These are phyloP conservation scores for Haplosporangium gracile DNA, from an alignment of 192 early-diverging fungal genomes.

Conservation along the genomic window DNA sequence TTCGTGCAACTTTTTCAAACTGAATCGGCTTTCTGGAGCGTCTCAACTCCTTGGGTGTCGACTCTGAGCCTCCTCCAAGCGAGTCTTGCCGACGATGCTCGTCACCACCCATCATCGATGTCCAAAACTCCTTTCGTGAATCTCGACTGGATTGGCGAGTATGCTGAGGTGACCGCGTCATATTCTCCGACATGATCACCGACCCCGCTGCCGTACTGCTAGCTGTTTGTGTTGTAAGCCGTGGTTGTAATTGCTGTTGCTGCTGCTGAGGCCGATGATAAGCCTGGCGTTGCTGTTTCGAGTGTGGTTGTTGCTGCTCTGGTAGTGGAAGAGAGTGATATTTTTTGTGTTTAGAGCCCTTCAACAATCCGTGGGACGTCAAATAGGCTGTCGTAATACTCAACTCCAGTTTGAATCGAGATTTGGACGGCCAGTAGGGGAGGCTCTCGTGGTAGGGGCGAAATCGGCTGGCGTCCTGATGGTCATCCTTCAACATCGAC, in stretches of 20 bases:
- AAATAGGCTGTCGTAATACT: constrained; percentile 48
- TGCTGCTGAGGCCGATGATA: background rate
- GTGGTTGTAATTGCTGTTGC: background rate
- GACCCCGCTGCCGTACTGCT: background rate
- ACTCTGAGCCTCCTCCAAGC: background rate
- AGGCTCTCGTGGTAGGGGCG: constrained; percentile 24
- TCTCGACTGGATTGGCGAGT: background rate
- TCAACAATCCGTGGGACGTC: constrained; percentile 38
- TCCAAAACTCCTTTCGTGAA: background rate
- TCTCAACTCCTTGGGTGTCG: background rate
- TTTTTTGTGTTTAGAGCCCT: constrained; percentile 19
- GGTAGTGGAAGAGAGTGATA: background rate
- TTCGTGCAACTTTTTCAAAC: constrained; percentile 11
- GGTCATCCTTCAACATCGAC: background rate
- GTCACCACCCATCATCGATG: background rate
- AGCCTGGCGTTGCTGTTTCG: background rate
- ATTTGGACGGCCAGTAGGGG: constrained; percentile 48
- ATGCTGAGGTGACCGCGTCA: background rate
- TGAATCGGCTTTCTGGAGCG: constrained; percentile 26
- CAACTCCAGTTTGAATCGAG: constrained; percentile 37
- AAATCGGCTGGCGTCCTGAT: background rate
- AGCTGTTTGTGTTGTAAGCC: background rate
- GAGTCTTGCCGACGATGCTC: background rate
- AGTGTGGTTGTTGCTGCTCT: background rate
- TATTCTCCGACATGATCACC: background rate